Evolutionary conservation across 192 early-diverging fungal species (phyloP), one percentile per base, ranked within the genome.

Genomic region (Backusella tuberculispora): DNA sequence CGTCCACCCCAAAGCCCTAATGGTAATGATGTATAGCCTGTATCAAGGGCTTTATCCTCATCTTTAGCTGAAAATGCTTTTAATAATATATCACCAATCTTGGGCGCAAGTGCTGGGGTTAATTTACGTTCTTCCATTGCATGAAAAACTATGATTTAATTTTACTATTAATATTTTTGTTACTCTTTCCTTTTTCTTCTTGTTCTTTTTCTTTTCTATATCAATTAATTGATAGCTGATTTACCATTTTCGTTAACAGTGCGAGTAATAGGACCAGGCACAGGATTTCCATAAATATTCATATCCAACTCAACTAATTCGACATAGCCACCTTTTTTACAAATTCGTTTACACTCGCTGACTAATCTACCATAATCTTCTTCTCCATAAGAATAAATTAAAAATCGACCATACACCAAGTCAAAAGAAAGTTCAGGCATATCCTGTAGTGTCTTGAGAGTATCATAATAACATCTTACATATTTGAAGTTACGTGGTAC

Each of bases 291-390:
- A 69, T 77, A 77, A 6, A 74, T 74, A 10, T 48, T 63, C 77
- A 78, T 78, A 38, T 74, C 77, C 53, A 73, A 41, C 41, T 78
- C 80, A 37, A 75, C 43, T 14, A 81, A 37, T 71, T 81, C 80
- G 14, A 81, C 63, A 66, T 14, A 74, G 10, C 80, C 80, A 19
- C 69, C 69, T 1, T 43, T 47, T 38, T 81, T 81, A 34, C 69
- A 73, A 5, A 81, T 53, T 38, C 80, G 47, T 44, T 70, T 72
- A 6, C 70, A 72, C 14, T 77, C 76, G 5, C 65, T 64, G 26
- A 72, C 26, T 17, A 77, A 26, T 13, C 45, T 15, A 24, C 40
- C 43, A 29, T 77, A 77, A 21, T 72, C 43, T 14, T 64, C 70
- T n/a, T 40, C 38, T 5, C 69, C 19, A 47, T 72, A 77, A 13